Conservation (phyloP, 768 basidiomycete genomes). For the Pleurotus salmoneostramineus region DNA sequence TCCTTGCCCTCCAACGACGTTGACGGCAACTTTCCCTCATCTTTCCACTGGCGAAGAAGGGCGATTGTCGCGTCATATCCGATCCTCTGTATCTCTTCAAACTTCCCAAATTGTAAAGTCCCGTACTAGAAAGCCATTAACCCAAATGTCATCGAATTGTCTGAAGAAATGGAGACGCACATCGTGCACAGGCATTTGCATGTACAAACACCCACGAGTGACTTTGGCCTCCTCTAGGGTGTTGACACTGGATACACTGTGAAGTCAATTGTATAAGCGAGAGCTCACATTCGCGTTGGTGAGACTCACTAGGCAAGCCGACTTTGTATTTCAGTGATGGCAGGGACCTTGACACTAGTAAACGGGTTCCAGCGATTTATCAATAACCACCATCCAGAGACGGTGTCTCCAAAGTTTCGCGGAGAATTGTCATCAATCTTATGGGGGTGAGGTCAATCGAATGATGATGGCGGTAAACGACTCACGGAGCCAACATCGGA, state of each 20-base stretch:
- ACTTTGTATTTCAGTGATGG: constrained; percentile 91
- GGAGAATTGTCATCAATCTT: constrained; percentile 95
- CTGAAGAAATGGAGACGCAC: constrained; percentile 32
- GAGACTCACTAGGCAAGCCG: constrained; percentile 85
- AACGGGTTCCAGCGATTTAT: constrained; percentile 94
- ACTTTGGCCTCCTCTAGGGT: constrained; percentile 95
- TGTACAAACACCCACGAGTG: constrained; percentile 83
- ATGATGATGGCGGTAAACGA: constrained; percentile 3
- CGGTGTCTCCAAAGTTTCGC: constrained; percentile 88
- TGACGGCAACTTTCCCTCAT: constrained; percentile 81
- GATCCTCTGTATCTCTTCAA: constrained; percentile 81
- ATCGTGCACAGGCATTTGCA: constrained; percentile 93
- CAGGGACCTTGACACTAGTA: constrained; percentile 74
- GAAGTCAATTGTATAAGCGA: constrained; percentile 1
- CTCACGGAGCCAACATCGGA: constrained; percentile 88
- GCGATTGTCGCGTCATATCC: constrained; percentile 75
- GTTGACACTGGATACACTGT: constrained; percentile 91
- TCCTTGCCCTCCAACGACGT: constrained; percentile 59
- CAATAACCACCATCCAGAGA: constrained; percentile 96
- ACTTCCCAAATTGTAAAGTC: constrained; percentile 86
- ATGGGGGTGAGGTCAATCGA: neutral
- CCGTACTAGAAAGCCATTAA: constrained; percentile 49
- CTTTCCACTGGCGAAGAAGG: constrained; percentile 73
- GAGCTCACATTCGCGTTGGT: too few relatives aligned
- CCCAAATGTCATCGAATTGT: neutral